These are phyloP conservation scores for Allium cepa DNA, from an alignment of 106 monocot genomes.

Conservation along the genomic window DNA sequence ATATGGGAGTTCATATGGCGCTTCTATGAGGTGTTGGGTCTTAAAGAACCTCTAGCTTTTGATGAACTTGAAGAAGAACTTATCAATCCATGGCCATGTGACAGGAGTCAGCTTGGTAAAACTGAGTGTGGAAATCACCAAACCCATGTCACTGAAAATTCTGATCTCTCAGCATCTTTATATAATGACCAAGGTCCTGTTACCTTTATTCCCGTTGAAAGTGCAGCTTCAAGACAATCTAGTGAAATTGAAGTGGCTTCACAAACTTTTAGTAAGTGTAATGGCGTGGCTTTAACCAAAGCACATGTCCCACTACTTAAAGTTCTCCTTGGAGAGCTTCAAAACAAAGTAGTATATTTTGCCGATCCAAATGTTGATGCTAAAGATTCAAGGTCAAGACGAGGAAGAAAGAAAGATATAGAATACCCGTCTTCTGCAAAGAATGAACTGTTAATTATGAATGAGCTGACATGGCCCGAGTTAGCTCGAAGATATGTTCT, in stretches of 20 bases:
- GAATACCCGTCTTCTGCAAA: constrained; percentile 37
- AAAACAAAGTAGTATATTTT: constrained; percentile 52
- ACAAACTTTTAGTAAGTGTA: constrained; percentile 52
- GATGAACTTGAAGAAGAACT: constrained; percentile 90
- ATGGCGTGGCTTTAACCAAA: constrained; percentile 57
- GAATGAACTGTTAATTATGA: constrained; percentile 53
- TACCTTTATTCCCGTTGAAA: constrained; percentile 54
- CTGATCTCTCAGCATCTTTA: constrained; percentile 12
- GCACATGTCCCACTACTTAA: constrained; percentile 68
- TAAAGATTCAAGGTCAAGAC: constrained; percentile 67
- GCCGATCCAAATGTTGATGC: constrained; percentile 73
- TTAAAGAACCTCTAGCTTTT: constrained; percentile 62
- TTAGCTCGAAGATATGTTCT: constrained; percentile 84
- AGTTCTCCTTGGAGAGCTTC: constrained; percentile 65
- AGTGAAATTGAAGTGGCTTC: constrained; percentile 45
- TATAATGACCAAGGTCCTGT: constrained; percentile 13
- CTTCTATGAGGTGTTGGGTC: constrained; percentile 77
- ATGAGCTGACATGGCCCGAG: constrained; percentile 95
- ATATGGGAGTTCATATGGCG: constrained; percentile 90
- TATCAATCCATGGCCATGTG: constrained; percentile 78
- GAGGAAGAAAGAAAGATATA: constrained; percentile 76
- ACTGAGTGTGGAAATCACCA: constrained; percentile 29
- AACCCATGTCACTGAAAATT: constrained; percentile 19
- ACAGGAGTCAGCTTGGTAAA: constrained; percentile 16
- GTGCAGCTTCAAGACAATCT: constrained; percentile 43